These are phyloP conservation scores for Phytophthora pistaciae DNA, from an alignment of 352 stramenopile genomes.

Conservation along the genomic window DNA sequence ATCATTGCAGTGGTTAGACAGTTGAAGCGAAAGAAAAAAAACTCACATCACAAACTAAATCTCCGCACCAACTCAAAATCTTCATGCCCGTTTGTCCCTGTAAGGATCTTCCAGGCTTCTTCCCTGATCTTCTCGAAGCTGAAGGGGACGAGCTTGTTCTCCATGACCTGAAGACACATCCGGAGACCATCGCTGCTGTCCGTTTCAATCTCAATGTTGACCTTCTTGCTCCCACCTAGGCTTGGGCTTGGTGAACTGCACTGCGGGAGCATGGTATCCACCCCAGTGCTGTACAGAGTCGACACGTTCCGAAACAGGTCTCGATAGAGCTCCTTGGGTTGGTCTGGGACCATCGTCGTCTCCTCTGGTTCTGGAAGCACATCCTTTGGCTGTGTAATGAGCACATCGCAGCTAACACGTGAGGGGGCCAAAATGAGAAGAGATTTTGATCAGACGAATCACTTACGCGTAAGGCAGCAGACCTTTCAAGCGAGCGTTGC, in stretches of 20 bases:
- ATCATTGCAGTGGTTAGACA: conserved; percentile 2
- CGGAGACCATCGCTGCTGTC: conserved; percentile 35
- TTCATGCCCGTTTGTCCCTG: conserved; percentile 24
- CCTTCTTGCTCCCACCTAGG: conserved; percentile 36
- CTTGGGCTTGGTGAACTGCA: conserved; percentile 22
- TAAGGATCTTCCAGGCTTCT: conserved; percentile 48
- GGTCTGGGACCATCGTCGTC: not conserved
- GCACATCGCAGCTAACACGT: not conserved
- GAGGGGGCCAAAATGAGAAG: not conserved
- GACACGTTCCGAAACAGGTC: conserved; percentile 47
- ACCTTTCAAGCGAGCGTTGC: conserved; percentile 36
- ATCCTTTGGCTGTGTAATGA: conserved; percentile 25
- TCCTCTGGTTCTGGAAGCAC: conserved; percentile 18
- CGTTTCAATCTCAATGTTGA: conserved; percentile 57
- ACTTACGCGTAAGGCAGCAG: conserved; percentile 13
- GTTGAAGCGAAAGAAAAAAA: not conserved
- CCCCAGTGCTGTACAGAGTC: conserved; percentile 31
- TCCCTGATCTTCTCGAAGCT: conserved; percentile 39
- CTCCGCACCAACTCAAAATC: conserved; percentile 45
- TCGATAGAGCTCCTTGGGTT: conserved; percentile 40
- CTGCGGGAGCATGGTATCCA: conserved; percentile 35
- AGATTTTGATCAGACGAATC: not conserved
- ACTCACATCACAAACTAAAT: not conserved
- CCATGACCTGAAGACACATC: conserved; percentile 57
- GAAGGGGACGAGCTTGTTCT: conserved; percentile 48